Conservation (phyloP, 1,139 yeast species). For the Meyerozyma elateridarum region DNA sequence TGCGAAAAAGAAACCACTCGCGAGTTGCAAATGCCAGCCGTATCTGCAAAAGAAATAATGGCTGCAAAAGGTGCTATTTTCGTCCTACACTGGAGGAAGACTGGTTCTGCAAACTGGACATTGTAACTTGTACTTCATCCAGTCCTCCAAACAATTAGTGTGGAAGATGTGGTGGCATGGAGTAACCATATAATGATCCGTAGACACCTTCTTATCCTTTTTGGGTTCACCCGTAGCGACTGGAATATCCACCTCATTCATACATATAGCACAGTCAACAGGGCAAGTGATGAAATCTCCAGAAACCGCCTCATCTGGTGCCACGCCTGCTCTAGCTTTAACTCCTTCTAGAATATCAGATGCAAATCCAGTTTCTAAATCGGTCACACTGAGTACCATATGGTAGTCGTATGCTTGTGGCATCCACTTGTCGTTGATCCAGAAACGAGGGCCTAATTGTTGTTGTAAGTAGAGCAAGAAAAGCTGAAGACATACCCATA, state of each 20-base stretch:
- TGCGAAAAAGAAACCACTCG: slow-evolving; percentile 1
- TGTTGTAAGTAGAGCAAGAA: slow-evolving; percentile 56
- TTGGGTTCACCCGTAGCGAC: slow-evolving; percentile 30
- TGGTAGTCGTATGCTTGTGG: slow-evolving; percentile 84
- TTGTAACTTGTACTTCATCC: slow-evolving; percentile 92
- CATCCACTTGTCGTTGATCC: slow-evolving; percentile 67
- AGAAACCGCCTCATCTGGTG: slow-evolving; percentile 27
- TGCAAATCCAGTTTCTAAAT: slow-evolving; percentile 48
- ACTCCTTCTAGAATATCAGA: slow-evolving; percentile 31
- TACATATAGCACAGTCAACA: slow-evolving; percentile 83
- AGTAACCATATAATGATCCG: slow-evolving; percentile 72
- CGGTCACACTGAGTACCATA: slow-evolving; percentile 54
- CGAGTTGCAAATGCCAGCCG: slow-evolving; percentile 4
- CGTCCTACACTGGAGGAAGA: slow-evolving; percentile 63
- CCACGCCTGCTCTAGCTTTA: slow-evolving; percentile 17
- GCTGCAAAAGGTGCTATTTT: slow-evolving; percentile 5
- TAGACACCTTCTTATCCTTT: slow-evolving; percentile 16
- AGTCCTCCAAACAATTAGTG: slow-evolving; percentile 75
- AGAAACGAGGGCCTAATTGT: slow-evolving; percentile 73
- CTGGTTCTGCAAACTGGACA: slow-evolving; percentile 91
- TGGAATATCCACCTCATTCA: slow-evolving; percentile 68
- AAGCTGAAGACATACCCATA: slow-evolving; percentile 59
- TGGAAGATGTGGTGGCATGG: slow-evolving; percentile 93
- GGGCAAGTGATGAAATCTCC: slow-evolving; percentile 26
- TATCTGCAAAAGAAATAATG: neutral